These are phyloP conservation scores for Scleromitrula shiraiana DNA, from an alignment of 2,329 filamentous ascomycete species.

Conservation along the genomic window DNA sequence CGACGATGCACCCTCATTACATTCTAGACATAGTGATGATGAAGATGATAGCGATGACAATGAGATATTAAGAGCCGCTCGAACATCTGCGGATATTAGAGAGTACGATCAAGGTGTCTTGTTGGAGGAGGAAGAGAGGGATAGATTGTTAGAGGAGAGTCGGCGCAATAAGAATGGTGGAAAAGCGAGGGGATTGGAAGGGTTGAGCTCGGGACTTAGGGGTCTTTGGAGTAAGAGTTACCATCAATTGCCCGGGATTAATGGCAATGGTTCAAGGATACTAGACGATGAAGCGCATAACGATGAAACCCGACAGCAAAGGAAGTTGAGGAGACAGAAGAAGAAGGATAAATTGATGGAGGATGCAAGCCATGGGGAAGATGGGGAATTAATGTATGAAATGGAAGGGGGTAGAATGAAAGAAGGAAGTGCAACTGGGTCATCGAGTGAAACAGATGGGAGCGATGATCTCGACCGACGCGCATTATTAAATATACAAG, in stretches of 20 bases:
- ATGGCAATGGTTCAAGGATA: background rate
- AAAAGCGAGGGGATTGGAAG: conserved; percentile 19
- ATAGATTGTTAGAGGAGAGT: conserved; percentile 49
- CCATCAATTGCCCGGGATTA: conserved; percentile 28
- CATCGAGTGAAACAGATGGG: conserved; percentile 53
- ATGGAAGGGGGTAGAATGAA: conserved; percentile 71
- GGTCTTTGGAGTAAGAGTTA: conserved; percentile 29
- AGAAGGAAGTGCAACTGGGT: conserved; percentile 56
- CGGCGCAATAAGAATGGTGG: conserved; percentile 35
- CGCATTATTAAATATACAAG: conserved; percentile 38
- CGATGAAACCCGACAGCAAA: conserved; percentile 36
- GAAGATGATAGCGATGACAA: conserved; percentile 73
- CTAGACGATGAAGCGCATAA: background rate
- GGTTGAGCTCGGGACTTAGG: conserved; percentile 33
- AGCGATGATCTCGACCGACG: conserved; percentile 51
- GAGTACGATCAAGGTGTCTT: conserved; percentile 63
- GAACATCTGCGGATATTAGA: conserved; percentile 62
- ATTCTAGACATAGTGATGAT: conserved; percentile 57
- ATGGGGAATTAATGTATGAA: conserved; percentile 76
- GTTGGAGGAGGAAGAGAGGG: conserved; percentile 67
- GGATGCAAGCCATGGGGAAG: conserved; percentile 53
- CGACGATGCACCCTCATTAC: conserved; percentile 55
- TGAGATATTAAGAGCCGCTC: conserved; percentile 54
- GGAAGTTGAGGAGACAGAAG: conserved; percentile 39
- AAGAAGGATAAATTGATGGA: conserved; percentile 46